Conservation (phyloP, 2,329 filamentous ascomycete species). For the Trichoderma sp. region DNA sequence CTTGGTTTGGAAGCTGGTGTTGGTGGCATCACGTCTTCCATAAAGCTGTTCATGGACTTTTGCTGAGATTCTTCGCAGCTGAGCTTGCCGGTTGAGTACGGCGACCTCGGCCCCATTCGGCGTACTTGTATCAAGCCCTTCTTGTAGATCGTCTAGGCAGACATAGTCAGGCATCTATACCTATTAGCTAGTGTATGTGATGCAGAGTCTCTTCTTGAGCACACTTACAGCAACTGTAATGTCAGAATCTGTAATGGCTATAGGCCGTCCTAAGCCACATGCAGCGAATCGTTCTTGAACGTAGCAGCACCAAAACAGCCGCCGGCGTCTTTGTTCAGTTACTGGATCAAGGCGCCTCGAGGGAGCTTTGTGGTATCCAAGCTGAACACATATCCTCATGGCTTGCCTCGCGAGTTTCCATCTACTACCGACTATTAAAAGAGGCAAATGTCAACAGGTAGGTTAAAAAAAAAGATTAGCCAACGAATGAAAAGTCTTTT, state of each 20-base stretch:
- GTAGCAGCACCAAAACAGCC: constrained; percentile 19
- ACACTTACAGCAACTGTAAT: constrained; percentile 9
- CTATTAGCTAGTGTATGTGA: neutral
- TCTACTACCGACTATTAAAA: constrained; percentile 8
- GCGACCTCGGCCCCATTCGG: constrained; percentile 8
- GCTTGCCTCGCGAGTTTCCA: constrained; percentile 17
- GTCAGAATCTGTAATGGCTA: constrained; percentile 20
- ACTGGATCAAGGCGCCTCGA: constrained; percentile 5
- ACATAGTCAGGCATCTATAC: constrained; percentile 7
- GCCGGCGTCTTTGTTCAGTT: constrained; percentile 14
- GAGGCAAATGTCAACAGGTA: neutral
- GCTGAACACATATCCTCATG: constrained; percentile 16
- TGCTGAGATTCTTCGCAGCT: constrained; percentile 12
- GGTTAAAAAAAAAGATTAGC: neutral
- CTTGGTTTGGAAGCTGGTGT: neutral
- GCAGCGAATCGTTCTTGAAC: constrained; percentile 22
- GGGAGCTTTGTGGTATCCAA: constrained; percentile 14
- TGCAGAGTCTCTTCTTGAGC: neutral
- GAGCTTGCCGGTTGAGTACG: constrained; percentile 18
- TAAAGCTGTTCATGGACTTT: constrained; percentile 15
- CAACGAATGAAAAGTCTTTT: neutral
- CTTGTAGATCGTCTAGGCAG: constrained; percentile 12
- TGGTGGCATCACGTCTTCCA: neutral
- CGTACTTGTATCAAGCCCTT: constrained; percentile 1
- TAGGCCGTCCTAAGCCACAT: constrained; percentile 12